Evolutionary conservation across 805 yeast genomes (phyloP).

Genomic region (Crinitomyces ghanaensis): DNA sequence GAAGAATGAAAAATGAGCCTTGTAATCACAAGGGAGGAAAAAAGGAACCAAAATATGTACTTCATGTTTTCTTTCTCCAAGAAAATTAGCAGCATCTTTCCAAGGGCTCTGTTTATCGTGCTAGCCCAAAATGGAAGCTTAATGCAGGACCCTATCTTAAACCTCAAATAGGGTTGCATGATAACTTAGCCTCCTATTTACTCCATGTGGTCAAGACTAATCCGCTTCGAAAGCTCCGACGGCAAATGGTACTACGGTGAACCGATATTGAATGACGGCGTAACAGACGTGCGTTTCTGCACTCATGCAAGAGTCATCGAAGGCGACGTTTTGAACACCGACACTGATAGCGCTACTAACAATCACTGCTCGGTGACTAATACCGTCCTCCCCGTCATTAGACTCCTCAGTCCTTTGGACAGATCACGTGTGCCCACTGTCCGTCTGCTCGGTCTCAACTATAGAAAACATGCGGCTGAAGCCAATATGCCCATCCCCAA

Average conservation of each 20-base stretch:
- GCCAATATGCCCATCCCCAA: conserved; percentile 32
- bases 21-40: no score
- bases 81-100: no score
- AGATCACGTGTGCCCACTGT: conserved; percentile 30
- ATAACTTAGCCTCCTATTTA: not conserved
- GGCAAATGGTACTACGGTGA: conserved; percentile 37
- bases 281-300: conserved; percentile 29
- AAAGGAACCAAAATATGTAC: no score
- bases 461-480: conserved; percentile 33
- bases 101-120: no score
- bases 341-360: not conserved
- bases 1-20: no score
- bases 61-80: no score
- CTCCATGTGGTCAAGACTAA: conserved; percentile 27
- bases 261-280: conserved; percentile 30
- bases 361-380: no score
- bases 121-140: no score
- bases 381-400: no score
- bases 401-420: conserved; percentile 34
- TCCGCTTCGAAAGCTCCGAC: conserved; percentile 37
- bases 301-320: conserved; percentile 32
- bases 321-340: conserved; percentile 43
- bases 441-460: conserved; percentile 43
- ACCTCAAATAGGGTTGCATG: no score
- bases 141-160: no score